Evolutionary conservation across 306 rosid species (phyloP).

Genomic region (Cicer chorassanicum): DNA sequence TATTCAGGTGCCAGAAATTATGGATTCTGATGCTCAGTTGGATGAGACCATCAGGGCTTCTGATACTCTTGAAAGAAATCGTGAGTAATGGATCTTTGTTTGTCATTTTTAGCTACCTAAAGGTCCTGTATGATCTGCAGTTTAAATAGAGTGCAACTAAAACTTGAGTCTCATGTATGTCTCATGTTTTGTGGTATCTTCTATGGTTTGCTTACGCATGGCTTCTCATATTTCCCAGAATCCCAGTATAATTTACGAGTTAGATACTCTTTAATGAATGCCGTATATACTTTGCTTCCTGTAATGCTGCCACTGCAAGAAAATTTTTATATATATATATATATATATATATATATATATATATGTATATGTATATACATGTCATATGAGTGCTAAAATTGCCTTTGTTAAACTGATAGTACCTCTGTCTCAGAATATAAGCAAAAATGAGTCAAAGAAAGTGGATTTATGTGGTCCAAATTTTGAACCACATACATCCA

Average conservation of each 20-base stretch:
- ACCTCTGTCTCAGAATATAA: too few relatives aligned
- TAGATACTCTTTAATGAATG: conserved; percentile 5
- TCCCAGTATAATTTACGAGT: background rate
- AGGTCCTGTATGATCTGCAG: background rate
- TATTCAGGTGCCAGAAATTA: conserved; percentile 61
- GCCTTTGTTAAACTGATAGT: background rate
- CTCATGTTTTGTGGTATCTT: conserved; percentile 30
- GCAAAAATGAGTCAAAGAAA: too few relatives aligned
- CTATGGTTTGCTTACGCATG: conserved; percentile 29
- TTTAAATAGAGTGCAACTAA: conserved; percentile 22
- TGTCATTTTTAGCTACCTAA: conserved; percentile 32
- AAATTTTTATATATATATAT: too few relatives aligned
- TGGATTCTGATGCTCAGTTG: conserved; percentile 52
- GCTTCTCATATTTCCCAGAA: background rate
- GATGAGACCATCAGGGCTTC: conserved; percentile 52
- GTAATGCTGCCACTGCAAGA: background rate
- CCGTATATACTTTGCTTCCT: conserved; percentile 5
- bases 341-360: too few relatives aligned
- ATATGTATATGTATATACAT: background rate
- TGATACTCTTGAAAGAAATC: conserved; percentile 63
- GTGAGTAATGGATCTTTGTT: conserved; percentile 61
- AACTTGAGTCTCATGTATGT: conserved; percentile 19
- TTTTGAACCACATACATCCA: too few relatives aligned
- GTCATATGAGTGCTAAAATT: background rate
- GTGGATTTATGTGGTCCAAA: too few relatives aligned